phyloP scores from a whole-genome alignment of 768 basidiomycete species.

The Hortiboletus campestris region DNA sequence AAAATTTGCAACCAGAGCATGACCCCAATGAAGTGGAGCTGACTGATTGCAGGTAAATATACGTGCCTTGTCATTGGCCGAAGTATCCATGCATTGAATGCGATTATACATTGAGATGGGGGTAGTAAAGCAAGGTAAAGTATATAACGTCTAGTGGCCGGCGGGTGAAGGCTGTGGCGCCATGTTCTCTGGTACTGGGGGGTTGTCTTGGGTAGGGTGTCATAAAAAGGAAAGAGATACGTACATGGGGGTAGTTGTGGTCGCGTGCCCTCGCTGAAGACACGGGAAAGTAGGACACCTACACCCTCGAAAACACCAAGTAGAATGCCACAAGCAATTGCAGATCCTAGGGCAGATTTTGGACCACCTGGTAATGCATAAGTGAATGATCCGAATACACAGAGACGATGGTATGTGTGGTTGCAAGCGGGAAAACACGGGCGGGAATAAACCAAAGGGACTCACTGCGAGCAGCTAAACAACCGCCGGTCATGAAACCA shows the following conservation, averaged over 20 bases:
- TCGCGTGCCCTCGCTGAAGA: constrained; percentile 80
- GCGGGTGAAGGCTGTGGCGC: constrained; percentile 46
- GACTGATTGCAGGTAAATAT: neutral
- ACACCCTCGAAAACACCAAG: constrained; percentile 95
- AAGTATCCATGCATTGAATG: constrained; percentile 33
- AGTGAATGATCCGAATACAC: constrained; percentile 1
- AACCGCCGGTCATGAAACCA: constrained; percentile 98
- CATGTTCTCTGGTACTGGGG: constrained; percentile 54
- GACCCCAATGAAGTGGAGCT: neutral
- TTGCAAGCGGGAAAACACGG: neutral
- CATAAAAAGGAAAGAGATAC: constrained; percentile 30
- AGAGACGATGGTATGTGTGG: neutral
- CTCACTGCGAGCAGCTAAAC: constrained; percentile 89
- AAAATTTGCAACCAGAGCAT: neutral
- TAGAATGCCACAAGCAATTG: constrained; percentile 92
- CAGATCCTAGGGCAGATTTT: constrained; percentile 85
- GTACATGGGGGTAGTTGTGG: constrained; percentile 78
- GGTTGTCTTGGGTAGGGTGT: constrained; percentile 2
- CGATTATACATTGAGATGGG: constrained; percentile 38
- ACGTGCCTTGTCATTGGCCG: constrained; percentile 27
- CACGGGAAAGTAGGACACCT: constrained; percentile 86
- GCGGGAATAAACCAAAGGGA: constrained; percentile 14
- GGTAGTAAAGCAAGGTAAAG: constrained; percentile 30
- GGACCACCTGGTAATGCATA: constrained; percentile 70
- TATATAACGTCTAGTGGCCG: constrained; percentile 50